Base-by-base conservation (phyloP, 2,329 filamentous ascomycete genomes). In the Hypoxylon sp. region DNA sequence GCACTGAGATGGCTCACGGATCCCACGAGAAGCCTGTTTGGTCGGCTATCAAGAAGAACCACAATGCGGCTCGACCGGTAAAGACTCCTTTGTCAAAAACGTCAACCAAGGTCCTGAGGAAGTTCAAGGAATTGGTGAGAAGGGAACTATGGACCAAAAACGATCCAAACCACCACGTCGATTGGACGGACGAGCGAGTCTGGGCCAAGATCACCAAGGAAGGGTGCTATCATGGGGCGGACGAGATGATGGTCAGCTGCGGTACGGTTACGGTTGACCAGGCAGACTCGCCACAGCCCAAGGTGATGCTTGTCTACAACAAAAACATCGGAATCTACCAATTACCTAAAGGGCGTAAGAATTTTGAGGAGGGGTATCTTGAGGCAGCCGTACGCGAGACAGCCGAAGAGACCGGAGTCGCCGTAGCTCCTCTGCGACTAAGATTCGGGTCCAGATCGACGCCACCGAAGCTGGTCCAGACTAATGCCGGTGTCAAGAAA, bases 341-440 rank as follows among this genome's bases (percentile, higher is more conserved):
- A 71, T 75, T 84, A 6, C 81, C 81, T 50, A 83, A 84, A 69
- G 81, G 82, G 48, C 77, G 81, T 63, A 82, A 82, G 70, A 79
- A 83, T 68, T 79, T 84, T 44, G 77, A 75, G 56, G 81, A 84
- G 65, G 75, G 75, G 62, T 72, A 81, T 32, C 75, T 78, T 24
- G 72, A 71, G 2, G 75, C 81, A 0, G 82, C 81, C 11, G 64
- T 84, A 13, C 79, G 81, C 26, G 82, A 84, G 70, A 82, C 81
- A 0, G 75, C 75, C 44, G 82, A 84, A 64, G 82, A 84, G 69
- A 82, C 81, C 6, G 82, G 82, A 4, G 73, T 82, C n/a, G 70
- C 59, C 4, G 78, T 79, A 32, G 68, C 65, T 11, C 75, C 80
- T 0, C 65, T 83, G 30, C 70, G 74, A 8, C 74, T 84, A 59